These are phyloP conservation scores for Puccinia novopanici DNA, from an alignment of 1,284 basidiomycete species.

Conservation along the genomic window DNA sequence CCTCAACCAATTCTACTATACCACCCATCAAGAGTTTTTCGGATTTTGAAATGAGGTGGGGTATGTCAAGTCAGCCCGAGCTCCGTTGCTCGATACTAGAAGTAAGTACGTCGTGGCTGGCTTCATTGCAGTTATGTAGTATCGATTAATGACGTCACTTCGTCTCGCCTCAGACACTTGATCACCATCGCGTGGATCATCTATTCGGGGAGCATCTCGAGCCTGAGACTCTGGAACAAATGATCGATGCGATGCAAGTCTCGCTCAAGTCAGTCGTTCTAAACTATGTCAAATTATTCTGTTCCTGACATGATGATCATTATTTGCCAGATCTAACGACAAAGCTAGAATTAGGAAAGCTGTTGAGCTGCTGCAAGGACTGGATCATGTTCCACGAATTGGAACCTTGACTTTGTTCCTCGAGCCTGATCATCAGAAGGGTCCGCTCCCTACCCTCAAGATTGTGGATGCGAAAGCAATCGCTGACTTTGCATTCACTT, in stretches of 20 bases:
- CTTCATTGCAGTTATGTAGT: too few relatives aligned
- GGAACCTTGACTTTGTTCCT: slow-evolving; percentile 32
- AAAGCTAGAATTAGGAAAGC: neutral
- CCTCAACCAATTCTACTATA: neutral
- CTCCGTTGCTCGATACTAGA: slow-evolving; percentile 17
- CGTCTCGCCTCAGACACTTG: slow-evolving; percentile 12
- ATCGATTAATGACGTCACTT: neutral
- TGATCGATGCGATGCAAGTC: slow-evolving; percentile 19
- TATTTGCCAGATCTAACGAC: slow-evolving; percentile 5
- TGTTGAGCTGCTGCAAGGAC: neutral
- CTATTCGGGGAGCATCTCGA: slow-evolving; percentile 35
- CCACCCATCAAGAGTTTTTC: slow-evolving; percentile 3
- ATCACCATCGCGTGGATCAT: neutral
- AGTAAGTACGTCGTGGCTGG: neutral
- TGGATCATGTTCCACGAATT: slow-evolving; percentile 28
- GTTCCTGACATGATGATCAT: neutral
- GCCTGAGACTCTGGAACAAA: slow-evolving; percentile 27
- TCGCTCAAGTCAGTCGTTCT: neutral
- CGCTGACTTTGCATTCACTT: neutral
- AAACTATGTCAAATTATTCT: neutral
- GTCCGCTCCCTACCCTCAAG: neutral
- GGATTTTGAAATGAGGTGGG: slow-evolving; percentile 35
- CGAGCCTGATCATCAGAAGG: slow-evolving; percentile 3
- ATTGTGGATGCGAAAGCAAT: neutral
- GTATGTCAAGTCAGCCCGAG: slow-evolving; percentile 14